phyloP scores from a whole-genome alignment of 2,329 filamentous ascomycete genomes.

The Akanthomyces dipterigenus region DNA sequence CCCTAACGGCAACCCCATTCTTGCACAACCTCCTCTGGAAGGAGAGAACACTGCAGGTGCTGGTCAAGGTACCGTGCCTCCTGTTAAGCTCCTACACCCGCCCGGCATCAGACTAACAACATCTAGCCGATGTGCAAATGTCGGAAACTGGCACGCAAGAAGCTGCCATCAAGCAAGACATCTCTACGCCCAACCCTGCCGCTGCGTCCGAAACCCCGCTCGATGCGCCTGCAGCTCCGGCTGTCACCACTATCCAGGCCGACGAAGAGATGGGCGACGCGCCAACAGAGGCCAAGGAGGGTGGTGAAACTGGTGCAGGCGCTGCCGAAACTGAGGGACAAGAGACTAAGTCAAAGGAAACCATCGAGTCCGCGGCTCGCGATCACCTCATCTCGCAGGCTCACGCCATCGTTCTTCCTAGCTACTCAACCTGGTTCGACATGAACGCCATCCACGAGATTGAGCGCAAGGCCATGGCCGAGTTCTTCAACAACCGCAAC shows the following conservation, averaged over 20 bases:
- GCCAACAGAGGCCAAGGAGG: conserved; percentile 45
- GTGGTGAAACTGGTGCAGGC: conserved; percentile 38
- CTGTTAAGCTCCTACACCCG: not conserved
- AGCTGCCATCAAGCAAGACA: conserved; percentile 53
- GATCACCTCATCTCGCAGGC: conserved; percentile 90
- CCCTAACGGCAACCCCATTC: conserved; percentile 33
- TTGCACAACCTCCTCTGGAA: conserved; percentile 48
- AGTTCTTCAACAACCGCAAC: conserved; percentile 98
- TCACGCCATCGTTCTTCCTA: conserved; percentile 91
- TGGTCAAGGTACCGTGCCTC: conserved; percentile 37
- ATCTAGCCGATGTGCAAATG: conserved; percentile 55
- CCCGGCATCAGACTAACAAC: not conserved
- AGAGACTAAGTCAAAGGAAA: conserved; percentile 68
- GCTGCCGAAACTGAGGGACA: conserved; percentile 43
- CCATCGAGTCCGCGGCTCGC: conserved; percentile 77
- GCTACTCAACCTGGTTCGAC: conserved; percentile 98
- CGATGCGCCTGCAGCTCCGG: conserved; percentile 59
- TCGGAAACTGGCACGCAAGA: conserved; percentile 42
- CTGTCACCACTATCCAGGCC: conserved; percentile 53
- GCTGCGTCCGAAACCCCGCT: conserved; percentile 55
- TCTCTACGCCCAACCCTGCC: conserved; percentile 50
- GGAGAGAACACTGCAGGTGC: conserved; percentile 34
- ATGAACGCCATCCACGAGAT: conserved; percentile 89
- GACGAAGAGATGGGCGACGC: conserved; percentile 78
- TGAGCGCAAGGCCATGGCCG: conserved; percentile 89